Evolutionary conservation across 345 rosid species (phyloP).

Genomic region (Salix koriyanagi): DNA sequence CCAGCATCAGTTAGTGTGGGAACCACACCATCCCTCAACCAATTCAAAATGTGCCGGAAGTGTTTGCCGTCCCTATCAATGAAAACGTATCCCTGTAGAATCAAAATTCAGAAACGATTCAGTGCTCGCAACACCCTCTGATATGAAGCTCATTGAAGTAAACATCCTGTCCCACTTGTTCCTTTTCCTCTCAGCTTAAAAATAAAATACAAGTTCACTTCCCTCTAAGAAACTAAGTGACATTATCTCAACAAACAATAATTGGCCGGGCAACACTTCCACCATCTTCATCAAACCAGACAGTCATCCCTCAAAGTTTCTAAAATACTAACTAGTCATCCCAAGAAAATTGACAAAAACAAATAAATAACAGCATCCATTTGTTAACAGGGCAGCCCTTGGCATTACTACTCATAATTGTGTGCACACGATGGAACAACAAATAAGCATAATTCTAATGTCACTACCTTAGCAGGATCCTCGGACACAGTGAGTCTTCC

Average conservation of each 20-base stretch:
- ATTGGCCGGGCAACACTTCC: neutral
- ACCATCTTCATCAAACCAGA: neutral
- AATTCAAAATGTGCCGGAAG: slow-evolving; percentile 80
- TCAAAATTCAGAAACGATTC: slow-evolving; percentile 7
- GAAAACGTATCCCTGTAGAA: slow-evolving; percentile 69
- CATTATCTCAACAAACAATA: neutral
- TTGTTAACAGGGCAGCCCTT: neutral
- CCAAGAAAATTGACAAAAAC: neutral
- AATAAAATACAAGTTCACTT: neutral
- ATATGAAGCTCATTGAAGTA: neutral
- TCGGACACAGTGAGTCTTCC: slow-evolving; percentile 61
- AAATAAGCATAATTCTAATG: neutral
- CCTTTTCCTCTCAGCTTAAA: neutral
- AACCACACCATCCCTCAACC: slow-evolving; percentile 89
- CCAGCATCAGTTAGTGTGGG: slow-evolving; percentile 57
- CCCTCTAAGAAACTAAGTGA: neutral
- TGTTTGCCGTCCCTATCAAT: slow-evolving; percentile 88
- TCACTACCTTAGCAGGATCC: slow-evolving; percentile 53
- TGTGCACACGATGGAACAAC: neutral
- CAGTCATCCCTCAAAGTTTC: neutral
- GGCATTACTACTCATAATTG: neutral
- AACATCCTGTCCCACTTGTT: neutral
- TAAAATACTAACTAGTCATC: neutral
- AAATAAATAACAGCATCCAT: neutral
- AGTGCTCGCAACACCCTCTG: slow-evolving; percentile 2